Evolutionary conservation across 2,329 filamentous ascomycete species (phyloP), one percentile per base, ranked within the genome.

Genomic region (Cercospora brassicicola): DNA sequence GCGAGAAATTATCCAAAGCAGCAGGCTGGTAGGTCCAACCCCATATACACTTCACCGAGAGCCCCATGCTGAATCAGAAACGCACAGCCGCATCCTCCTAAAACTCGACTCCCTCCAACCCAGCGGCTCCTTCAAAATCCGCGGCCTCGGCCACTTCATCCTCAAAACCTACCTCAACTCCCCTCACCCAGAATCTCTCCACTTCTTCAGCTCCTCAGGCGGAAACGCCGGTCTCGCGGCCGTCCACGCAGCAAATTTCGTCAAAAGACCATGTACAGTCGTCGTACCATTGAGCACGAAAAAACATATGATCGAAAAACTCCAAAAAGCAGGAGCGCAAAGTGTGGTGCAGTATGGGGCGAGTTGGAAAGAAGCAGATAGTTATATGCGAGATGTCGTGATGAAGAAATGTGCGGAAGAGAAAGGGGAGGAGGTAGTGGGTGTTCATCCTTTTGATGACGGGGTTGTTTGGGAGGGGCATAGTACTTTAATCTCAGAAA

Each of bases 31-130:
- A 81, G 76, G 85, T 78, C 11, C 10, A 20, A 20, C 18, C 18
- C 18, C 18, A 20, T 20, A 20, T 20, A 20, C 18, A 20, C 18
- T 20, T 20, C 18, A 20, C 18, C 18, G 18, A 20, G 18, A 20
- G 2, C 18, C 18, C 18, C 18, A 20, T 20, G 18, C 18, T 20
- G 18, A 20, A 20, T 20, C 18, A 20, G 18, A 20, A 20, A 20
- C 18, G 18, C 18, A 20, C 18, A 84, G 91, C 82, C 89, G 91
- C 81, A 88, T 96, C 79, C 92, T 91, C 79, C 88, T 96, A 75
- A 96, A 96, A 79, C 87, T 95, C 70, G 92, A 96, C 75, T 92
- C 91, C 77, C 86, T 93, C 64, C 93, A 96, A 76, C 93, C 92
- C 4, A 91, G 90, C 23, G 91, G 91, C 71, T 94, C 91, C 45